phyloP scores from a whole-genome alignment of 148 eudicot species.

The Rhododendron williamsianum region DNA sequence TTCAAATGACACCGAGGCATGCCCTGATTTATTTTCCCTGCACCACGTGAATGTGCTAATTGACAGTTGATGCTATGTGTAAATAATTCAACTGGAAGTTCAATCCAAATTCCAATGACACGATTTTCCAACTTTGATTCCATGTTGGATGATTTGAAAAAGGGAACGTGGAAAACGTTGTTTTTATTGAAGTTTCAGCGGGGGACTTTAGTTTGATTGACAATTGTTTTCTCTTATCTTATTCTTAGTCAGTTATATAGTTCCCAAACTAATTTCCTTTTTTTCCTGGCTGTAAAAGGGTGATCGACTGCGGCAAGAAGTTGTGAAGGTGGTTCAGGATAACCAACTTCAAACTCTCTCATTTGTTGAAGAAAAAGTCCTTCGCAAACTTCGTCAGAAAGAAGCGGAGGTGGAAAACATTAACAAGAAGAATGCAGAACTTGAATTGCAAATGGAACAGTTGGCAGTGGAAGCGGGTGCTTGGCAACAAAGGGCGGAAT shows the following conservation, averaged over 20 bases:
- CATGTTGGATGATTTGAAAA: not conserved
- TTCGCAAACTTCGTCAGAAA: constrained; percentile 44
- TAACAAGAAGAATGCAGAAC: constrained; percentile 48
- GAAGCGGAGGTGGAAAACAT: constrained; percentile 44
- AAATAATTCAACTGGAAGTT: not conserved
- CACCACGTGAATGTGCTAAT: not conserved
- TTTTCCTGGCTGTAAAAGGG: constrained; percentile 28
- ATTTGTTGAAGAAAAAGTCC: constrained; percentile 41
- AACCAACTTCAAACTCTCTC: constrained; percentile 46
- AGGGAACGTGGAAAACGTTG: not conserved
- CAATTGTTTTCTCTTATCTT: not conserved
- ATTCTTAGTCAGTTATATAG: not conserved
- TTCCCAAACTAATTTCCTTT: not conserved
- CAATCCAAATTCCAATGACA: not conserved
- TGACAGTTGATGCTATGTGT: not conserved
- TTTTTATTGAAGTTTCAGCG: not conserved
- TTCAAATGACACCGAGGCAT: not conserved
- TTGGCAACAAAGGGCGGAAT: constrained; percentile 54
- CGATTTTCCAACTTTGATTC: not conserved
- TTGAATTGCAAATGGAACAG: constrained; percentile 41
- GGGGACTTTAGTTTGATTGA: not conserved
- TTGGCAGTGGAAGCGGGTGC: constrained; percentile 43
- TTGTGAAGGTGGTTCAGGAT: constrained; percentile 50
- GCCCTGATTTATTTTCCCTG: not conserved
- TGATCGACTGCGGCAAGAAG: constrained; percentile 43